Evolutionary conservation across 257 asterid species (phyloP).

Genomic region (Prunella vulgaris): DNA sequence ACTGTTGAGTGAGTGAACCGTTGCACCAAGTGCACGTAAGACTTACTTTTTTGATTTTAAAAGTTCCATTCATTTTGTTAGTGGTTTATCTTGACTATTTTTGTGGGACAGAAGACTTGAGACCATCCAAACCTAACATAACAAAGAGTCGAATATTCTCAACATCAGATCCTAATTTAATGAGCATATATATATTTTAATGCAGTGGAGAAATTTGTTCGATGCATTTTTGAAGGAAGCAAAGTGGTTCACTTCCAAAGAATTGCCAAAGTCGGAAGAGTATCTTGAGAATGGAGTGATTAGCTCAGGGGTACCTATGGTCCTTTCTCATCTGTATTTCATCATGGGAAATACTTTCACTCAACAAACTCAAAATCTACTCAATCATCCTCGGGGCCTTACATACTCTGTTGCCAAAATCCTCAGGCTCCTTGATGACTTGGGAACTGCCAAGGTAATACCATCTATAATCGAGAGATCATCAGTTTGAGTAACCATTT

Average conservation of each 20-base stretch:
- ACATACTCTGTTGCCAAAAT: constrained; percentile 34
- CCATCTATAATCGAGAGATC: no score
- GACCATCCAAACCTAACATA: no score
- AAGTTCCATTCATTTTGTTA: no score
- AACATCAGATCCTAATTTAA: no score
- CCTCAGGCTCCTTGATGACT: constrained; percentile 42
- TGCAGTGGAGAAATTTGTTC: constrained; percentile 28
- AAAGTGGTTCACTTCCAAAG: constrained; percentile 36
- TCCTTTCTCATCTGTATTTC: constrained; percentile 28
- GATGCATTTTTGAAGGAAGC: constrained; percentile 47
- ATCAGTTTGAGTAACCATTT: no score
- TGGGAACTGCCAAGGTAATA: constrained; percentile 34
- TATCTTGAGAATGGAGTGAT: constrained; percentile 42
- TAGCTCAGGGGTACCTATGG: constrained; percentile 40
- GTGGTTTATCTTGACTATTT: no score
- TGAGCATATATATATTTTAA: no score
- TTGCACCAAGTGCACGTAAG: no score
- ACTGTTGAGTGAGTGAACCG: no score
- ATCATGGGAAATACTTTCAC: constrained; percentile 30
- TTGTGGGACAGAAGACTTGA: no score
- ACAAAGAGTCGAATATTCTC: no score
- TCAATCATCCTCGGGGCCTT: constrained; percentile 17
- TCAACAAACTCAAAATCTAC: neutral
- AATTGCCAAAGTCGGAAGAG: constrained; percentile 23
- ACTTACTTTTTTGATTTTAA: no score